phyloP scores from a whole-genome alignment of 495 filamentous ascomycete genomes.

The Thozetella sp. region DNA sequence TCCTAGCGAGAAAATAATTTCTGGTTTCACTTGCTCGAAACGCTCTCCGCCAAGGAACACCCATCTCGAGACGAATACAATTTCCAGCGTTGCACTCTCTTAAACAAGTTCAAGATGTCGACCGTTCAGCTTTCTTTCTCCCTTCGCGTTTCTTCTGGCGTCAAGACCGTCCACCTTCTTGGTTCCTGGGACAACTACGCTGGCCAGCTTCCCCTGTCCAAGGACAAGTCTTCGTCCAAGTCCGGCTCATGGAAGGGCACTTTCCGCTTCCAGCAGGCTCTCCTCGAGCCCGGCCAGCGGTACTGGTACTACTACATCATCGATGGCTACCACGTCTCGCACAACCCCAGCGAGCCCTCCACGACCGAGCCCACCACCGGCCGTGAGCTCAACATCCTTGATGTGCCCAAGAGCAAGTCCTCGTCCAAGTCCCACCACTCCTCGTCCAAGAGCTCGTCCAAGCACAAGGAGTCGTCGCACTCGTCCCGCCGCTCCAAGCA shows the following conservation, averaged over 20 bases:
- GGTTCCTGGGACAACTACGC: conserved; percentile 98
- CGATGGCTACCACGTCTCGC: conserved; percentile 97
- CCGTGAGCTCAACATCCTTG: conserved; percentile 83
- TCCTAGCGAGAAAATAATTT: conserved; percentile 42
- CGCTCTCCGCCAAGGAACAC: conserved; percentile 25
- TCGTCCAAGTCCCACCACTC: conserved; percentile 50
- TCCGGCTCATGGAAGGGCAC: conserved; percentile 89
- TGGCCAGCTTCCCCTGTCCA: conserved; percentile 88
- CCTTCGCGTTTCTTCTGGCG: conserved; percentile 92
- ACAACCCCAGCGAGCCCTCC: conserved; percentile 88
- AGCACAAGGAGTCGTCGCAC: conserved; percentile 30
- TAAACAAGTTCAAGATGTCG: conserved; percentile 65
- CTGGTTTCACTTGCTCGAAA: conserved; percentile 64
- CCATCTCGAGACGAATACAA: conserved; percentile 26
- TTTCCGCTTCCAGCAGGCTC: conserved; percentile 88
- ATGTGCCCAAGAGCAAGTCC: conserved; percentile 51
- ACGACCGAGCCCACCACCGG: conserved; percentile 96
- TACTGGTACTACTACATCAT: conserved; percentile 99
- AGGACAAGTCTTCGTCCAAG: conserved; percentile 78
- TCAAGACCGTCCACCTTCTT: conserved; percentile 96
- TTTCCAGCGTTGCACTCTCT: conserved; percentile 9
- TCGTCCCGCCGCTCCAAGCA: conserved; percentile 30
- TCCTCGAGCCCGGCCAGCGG: conserved; percentile 79
- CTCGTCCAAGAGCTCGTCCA: conserved; percentile 43
- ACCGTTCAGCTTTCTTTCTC: conserved; percentile 84